Evolutionary conservation across 768 basidiomycete genomes (phyloP).

Genomic region (Candolleomyces eurysporus): DNA sequence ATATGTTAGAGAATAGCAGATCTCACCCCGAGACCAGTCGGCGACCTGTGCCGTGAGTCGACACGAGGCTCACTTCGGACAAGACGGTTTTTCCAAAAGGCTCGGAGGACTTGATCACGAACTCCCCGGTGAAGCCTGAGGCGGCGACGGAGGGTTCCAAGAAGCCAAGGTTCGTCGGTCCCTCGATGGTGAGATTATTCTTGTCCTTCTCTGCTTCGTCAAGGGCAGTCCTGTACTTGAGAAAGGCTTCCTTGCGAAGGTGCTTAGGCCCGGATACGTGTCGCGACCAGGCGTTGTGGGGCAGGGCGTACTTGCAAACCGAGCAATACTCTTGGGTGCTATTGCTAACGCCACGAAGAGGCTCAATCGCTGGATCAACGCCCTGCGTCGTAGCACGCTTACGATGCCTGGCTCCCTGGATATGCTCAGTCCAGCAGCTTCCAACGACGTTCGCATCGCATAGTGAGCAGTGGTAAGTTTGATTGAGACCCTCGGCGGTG

Average conservation of each 20-base stretch:
- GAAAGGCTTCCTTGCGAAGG: slow-evolving; percentile 32
- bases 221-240: slow-evolving; percentile 38
- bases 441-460: no score
- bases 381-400: no score
- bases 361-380: no score
- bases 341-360: no score
- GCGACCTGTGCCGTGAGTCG: no score
- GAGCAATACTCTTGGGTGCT: no score
- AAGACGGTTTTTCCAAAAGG: slow-evolving; percentile 29
- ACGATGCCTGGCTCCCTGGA: no score
- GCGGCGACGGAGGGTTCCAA: slow-evolving; percentile 36
- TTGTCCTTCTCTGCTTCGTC: slow-evolving; percentile 57
- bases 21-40: no score
- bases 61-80: slow-evolving; percentile 23
- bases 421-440: no score
- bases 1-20: no score
- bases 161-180: slow-evolving; percentile 50
- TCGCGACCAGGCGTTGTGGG: background rate
- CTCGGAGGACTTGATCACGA: slow-evolving; percentile 25
- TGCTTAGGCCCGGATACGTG: slow-evolving; percentile 8
- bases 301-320: background rate
- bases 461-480: no score
- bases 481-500: no score
- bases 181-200: slow-evolving; percentile 44
- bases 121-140: slow-evolving; percentile 16